These are phyloP conservation scores for Quaeritorhiza haematococci DNA, from an alignment of 371 early-diverging fungal species.

Conservation along the genomic window DNA sequence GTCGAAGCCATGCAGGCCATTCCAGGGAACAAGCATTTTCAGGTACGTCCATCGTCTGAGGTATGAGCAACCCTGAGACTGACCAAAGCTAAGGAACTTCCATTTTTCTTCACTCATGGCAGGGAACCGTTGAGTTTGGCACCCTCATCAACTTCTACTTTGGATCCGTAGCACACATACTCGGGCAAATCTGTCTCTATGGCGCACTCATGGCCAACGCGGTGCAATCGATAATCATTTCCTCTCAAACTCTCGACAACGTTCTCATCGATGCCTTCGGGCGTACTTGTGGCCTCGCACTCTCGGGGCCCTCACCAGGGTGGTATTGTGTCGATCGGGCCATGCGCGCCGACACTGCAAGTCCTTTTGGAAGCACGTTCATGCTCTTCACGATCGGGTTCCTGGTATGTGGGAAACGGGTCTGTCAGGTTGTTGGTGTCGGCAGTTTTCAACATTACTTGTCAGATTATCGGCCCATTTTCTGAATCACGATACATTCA, in stretches of 20 bases:
- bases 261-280: constrained; percentile 37
- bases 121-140: constrained; percentile 50
- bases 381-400: constrained; percentile 40
- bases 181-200: constrained; percentile 43
- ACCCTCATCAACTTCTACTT: constrained; percentile 55
- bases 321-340: constrained; percentile 28
- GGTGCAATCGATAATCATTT: constrained; percentile 36
- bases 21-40: constrained; percentile 66
- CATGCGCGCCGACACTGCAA: constrained; percentile 8
- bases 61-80: not conserved
- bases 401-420: constrained; percentile 12
- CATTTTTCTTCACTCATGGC: not conserved
- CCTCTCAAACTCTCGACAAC: constrained; percentile 39
- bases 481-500: not conserved
- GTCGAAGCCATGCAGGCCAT: constrained; percentile 74
- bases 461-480: no score
- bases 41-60: constrained; percentile 20
- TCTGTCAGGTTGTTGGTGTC: no score
- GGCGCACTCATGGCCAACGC: constrained; percentile 36
- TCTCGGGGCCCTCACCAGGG: constrained; percentile 6
- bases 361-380: constrained; percentile 29
- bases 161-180: constrained; percentile 27
- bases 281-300: constrained; percentile 36
- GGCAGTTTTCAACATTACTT: no score
- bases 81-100: not conserved